Evolutionary conservation across 179 eudicot species (phyloP).

Genomic region (Patellifolia procumbens): DNA sequence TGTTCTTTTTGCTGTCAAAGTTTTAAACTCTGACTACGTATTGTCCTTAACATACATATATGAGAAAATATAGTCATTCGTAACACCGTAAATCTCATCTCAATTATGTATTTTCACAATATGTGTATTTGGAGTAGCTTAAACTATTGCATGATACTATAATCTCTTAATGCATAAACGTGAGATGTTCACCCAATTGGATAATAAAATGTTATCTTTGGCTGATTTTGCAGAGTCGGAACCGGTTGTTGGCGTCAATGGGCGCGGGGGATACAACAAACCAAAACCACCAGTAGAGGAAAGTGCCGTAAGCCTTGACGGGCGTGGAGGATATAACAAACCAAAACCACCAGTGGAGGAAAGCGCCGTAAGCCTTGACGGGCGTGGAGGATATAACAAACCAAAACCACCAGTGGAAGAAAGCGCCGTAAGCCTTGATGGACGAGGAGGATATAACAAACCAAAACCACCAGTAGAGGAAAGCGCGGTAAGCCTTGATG

Average conservation of each 20-base stretch:
- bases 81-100: too few species aligned
- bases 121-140: too few species aligned
- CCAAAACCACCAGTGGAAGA: background rate
- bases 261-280: too few species aligned
- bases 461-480: constrained; percentile 8
- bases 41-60: too few species aligned
- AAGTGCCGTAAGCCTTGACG: too few species aligned
- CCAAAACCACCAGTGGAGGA: constrained; percentile 1
- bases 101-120: too few species aligned
- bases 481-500: background rate
- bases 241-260: background rate
- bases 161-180: background rate
- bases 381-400: constrained; percentile 21
- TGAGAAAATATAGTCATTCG: too few species aligned
- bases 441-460: constrained; percentile 18
- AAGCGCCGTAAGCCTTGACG: background rate
- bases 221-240: background rate
- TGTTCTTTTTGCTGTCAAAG: too few species aligned
- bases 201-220: background rate
- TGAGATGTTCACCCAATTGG: too few species aligned
- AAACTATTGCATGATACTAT: background rate
- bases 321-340: too few species aligned
- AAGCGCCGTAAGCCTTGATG: background rate
- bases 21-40: too few species aligned
- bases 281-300: too few species aligned